Evolutionary conservation across 495 filamentous ascomycete genomes (phyloP), one percentile per base, ranked within the genome.

Genomic region (Amphirosellinia nigrospora): DNA sequence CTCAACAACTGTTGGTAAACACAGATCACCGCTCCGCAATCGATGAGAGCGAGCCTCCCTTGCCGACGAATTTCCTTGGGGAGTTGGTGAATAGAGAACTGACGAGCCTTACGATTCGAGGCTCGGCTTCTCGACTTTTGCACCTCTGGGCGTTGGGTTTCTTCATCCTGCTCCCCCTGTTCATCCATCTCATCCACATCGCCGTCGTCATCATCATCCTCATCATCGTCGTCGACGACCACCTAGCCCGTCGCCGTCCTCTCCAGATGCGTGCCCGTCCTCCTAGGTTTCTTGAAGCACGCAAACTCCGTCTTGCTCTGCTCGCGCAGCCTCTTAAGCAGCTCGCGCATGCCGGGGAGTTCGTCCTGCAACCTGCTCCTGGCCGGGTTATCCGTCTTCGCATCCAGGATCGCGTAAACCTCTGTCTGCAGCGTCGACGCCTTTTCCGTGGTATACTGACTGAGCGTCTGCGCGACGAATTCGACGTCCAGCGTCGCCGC

Each of bases 401-500:
- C 83, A 75, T 99, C 96, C 32, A 99, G 81, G 81, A 93, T 92
- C 63, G 93, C 87, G 78, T 99, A 99, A 64, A 98, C 92, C 80
- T 92, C 85, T 72, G 91, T 91, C 81, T 98, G 94, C 48, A 90
- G 83, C 70, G 91, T 85, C 16, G 87, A 89, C 21, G 93, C 93
- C 62, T 90, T 86, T n/a, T 96, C 90, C 15, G 92, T 94, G 1
- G 93, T 94, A 75, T 94, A 99, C 66, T 92, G 89, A 66, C 86
- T 91, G 64, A 99, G 82, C 13, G 94, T 97, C 83, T 98, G 96
- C 6, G 94, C 93, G 43, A 98, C 90, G 80, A 98, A 99, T 79
- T 99, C 96, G 10, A 97, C 94, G 70, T 99, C 96, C 6, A 99
- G 86, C 0, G 96, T 98, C 3, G 96, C 96, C 80, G 98, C 96